Base-by-base conservation (phyloP, 164 flowering plant species). In the Akebia trifoliata region DNA sequence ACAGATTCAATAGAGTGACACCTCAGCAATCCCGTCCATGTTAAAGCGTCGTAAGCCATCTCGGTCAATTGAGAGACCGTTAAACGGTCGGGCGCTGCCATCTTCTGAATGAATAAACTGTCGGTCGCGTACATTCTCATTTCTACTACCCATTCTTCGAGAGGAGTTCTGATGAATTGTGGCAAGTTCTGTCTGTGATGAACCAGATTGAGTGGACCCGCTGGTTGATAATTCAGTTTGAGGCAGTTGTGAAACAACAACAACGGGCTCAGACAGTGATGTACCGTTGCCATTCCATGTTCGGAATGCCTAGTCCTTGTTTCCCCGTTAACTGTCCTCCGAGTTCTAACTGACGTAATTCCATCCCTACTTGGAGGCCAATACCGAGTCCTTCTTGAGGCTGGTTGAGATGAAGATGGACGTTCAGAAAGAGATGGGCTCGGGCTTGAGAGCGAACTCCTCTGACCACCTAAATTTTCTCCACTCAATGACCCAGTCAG, bases 1-100 rank as follows among this genome's bases (percentile, higher is more conserved):
- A 42, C 14, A 26, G 11, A 17, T 6, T 55, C 25, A n/a, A 8
- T 15, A 46, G 17, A 25, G 26, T 44, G 22, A 44, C 78, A 89
- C 96, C 91, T 85, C 94, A 8, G 95, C 90, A 67, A 81, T 74
- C 30, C 92, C 95, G 69, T 80, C 83, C 67, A 83, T 69, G 69
- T 80, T 78, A 66, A 75, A 77, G 22, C 64, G 77, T 18, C 57
- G 72, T 25, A 75, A 66, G 26, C 65, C 69, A 61, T 87, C 82
- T 35, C 63, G 77, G 47, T 73, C 78, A 34, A 56, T 32, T 25
- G 76, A 66, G 53, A 63, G 49, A 22, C 73, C 42, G 44, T 29
- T 61, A 20, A 74, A 59, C 53, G 79, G 63, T n/a, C 56, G 71
- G 2, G 67, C 20, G 11, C 69, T 52, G 28, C 74, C 76, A 68